phyloP scores from a whole-genome alignment of 352 stramenopile genomes.

The Pythium graminicola region DNA sequence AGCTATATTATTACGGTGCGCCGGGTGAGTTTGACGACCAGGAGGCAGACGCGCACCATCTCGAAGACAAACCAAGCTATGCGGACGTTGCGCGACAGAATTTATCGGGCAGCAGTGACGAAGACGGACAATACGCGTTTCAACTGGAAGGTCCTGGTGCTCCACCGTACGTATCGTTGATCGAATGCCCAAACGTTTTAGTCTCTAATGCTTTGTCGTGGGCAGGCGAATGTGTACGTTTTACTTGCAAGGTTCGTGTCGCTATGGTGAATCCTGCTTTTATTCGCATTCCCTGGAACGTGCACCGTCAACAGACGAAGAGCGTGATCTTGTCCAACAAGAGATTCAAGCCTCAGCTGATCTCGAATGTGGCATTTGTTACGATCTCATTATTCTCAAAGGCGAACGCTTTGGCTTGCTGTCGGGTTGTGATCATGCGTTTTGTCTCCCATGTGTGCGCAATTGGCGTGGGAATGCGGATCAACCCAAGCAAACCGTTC shows the following conservation, averaged over 20 bases:
- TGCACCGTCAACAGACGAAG: constrained; percentile 34
- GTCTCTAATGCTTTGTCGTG: constrained; percentile 8
- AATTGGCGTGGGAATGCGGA: constrained; percentile 63
- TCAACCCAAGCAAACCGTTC: constrained; percentile 72
- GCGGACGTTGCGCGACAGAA: constrained; percentile 49
- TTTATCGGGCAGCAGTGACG: constrained; percentile 18
- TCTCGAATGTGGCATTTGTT: constrained; percentile 84
- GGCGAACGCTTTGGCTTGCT: constrained; percentile 78
- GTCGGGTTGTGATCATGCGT: constrained; percentile 72
- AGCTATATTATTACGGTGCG: constrained; percentile 76
- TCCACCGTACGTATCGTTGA: constrained; percentile 40
- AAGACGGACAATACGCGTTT: constrained; percentile 25
- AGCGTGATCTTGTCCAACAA: constrained; percentile 48
- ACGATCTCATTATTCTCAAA: constrained; percentile 67
- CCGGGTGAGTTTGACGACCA: constrained; percentile 52
- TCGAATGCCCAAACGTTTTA: background rate
- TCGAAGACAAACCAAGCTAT: constrained; percentile 42
- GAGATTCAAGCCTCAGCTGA: constrained; percentile 59
- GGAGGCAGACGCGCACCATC: constrained; percentile 7
- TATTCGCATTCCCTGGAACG: constrained; percentile 63
- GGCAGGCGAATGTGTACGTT: constrained; percentile 76
- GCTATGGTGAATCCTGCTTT: constrained; percentile 77
- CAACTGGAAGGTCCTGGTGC: constrained; percentile 34
- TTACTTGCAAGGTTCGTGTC: constrained; percentile 70
- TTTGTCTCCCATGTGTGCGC: constrained; percentile 78